Conservation (phyloP, 2,329 filamentous ascomycete genomes). For the Aspergillus sp. region DNA sequence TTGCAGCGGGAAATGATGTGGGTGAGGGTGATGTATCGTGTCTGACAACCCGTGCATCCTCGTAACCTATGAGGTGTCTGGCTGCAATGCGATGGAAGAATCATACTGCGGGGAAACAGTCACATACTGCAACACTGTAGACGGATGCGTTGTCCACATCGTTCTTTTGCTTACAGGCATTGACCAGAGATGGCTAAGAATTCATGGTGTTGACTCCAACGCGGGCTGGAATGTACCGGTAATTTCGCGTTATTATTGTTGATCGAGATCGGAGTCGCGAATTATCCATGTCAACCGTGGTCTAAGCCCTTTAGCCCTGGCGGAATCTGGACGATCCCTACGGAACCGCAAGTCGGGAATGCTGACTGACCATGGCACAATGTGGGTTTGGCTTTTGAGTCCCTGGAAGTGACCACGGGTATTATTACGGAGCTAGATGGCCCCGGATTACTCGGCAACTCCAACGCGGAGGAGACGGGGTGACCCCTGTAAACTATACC, state of each 20-base stretch:
- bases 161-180: not conserved
- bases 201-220: not conserved
- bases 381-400: not conserved
- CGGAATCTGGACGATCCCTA: not conserved
- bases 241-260: not conserved
- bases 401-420: not conserved
- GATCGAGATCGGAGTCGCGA: not conserved
- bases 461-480: not conserved
- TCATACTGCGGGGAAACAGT: not conserved
- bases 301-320: too few relatives aligned
- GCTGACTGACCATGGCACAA: not conserved
- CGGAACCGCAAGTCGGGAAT: not conserved
- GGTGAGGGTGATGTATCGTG: not conserved
- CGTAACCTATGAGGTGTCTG: not conserved
- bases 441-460: not conserved
- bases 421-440: not conserved
- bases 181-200: not conserved
- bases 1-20: not conserved
- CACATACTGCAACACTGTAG: not conserved
- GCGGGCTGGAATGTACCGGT: not conserved
- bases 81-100: not conserved
- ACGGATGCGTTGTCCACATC: not conserved
- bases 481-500: too few relatives aligned
- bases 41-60: not conserved
- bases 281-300: too few relatives aligned